Percentiles rank a stretch among this genome's conserved stretches.
phyloP scores from a whole-genome alignment of 176 grass and related monocot species.

The Avena insularis region DNA sequence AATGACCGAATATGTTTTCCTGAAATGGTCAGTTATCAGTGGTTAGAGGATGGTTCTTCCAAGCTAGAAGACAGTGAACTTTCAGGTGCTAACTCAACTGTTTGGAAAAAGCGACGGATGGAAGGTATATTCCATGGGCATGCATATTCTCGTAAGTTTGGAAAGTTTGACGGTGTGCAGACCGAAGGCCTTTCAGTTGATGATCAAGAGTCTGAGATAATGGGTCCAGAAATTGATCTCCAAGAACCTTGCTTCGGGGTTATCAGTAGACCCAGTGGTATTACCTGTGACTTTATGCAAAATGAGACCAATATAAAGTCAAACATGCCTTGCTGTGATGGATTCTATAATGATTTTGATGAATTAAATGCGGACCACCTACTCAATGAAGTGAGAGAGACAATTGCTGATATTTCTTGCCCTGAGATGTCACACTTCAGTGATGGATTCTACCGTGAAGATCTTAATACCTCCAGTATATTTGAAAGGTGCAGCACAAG shows the following conservation, averaged over 20 bases:
- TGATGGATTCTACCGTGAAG: conserved; percentile 47
- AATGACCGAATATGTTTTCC: conserved; percentile 30
- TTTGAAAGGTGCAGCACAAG: conserved; percentile 52
- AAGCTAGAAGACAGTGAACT: conserved; percentile 43
- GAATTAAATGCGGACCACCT: conserved; percentile 49
- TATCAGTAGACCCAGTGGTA: conserved; percentile 49
- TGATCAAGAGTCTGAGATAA: conserved; percentile 38
- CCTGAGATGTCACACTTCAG: conserved; percentile 42
- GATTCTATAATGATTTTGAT: conserved; percentile 45
- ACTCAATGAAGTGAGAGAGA: conserved; percentile 37
- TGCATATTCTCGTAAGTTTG: conserved; percentile 42
- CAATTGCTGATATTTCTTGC: conserved; percentile 41
- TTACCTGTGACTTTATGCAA: conserved; percentile 46
- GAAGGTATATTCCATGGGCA: conserved; percentile 46
- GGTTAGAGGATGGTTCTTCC: conserved; percentile 47
- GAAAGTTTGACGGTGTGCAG: conserved; percentile 45
- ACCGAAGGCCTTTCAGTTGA: conserved; percentile 11
- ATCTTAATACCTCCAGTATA: conserved; percentile 45
- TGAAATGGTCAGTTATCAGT: conserved; percentile 39
- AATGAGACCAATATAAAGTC: conserved; percentile 44
- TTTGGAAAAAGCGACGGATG: conserved; percentile 44
- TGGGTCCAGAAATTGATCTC: conserved; percentile 44
- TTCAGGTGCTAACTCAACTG: conserved; percentile 43
- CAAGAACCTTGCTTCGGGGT: conserved; percentile 42
- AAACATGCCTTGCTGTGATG: conserved; percentile 42